Percentiles rank a stretch among this genome's conserved stretches.
Conservation (phyloP, 2,329 filamentous ascomycete genomes). For the Dryadomyces sulphureus region DNA sequence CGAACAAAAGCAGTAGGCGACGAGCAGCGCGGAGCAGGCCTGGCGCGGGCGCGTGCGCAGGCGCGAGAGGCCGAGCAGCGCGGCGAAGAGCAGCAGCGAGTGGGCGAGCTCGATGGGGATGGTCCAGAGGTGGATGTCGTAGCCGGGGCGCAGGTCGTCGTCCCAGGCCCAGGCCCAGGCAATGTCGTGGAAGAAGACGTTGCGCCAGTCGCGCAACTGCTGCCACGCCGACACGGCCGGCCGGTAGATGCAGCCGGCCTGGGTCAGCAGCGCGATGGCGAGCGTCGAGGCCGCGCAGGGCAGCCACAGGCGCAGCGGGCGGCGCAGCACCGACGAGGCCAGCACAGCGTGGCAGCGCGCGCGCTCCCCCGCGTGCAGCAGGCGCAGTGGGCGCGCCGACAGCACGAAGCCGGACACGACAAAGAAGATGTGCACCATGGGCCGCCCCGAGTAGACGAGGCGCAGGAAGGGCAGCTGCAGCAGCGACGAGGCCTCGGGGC, state of each 20-base stretch:
- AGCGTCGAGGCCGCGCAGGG: constrained; percentile 29
- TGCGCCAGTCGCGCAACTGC: constrained; percentile 18
- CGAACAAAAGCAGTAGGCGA: constrained; percentile 22
- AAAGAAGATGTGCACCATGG: constrained; percentile 37
- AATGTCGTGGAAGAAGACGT: constrained; percentile 18
- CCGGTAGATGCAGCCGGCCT: constrained; percentile 16
- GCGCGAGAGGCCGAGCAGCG: constrained; percentile 22
- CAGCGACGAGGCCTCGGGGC: constrained; percentile 15
- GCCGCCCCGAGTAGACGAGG: constrained; percentile 26
- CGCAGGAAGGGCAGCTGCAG: constrained; percentile 30
- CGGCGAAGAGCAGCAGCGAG: constrained; percentile 27
- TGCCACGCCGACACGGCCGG: constrained; percentile 13
- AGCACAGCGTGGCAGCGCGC: constrained; percentile 23
- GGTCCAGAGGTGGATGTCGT: constrained; percentile 32
- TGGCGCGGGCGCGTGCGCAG: constrained; percentile 19
- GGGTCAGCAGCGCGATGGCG: constrained; percentile 20
- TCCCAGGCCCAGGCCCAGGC: constrained; percentile 23
- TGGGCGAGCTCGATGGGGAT: constrained; percentile 31
- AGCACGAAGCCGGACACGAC: constrained; percentile 35
- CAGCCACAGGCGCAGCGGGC: constrained; percentile 29
- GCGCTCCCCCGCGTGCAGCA: constrained; percentile 23
- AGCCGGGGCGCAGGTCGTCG: constrained; percentile 18
- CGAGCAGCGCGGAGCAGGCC: constrained; percentile 16
- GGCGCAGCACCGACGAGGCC: constrained; percentile 30
- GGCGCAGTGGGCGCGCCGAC: constrained; percentile 26